These are phyloP conservation scores for Cladophialophora yegresii DNA, from an alignment of 2,329 filamentous ascomycete species.

Conservation along the genomic window DNA sequence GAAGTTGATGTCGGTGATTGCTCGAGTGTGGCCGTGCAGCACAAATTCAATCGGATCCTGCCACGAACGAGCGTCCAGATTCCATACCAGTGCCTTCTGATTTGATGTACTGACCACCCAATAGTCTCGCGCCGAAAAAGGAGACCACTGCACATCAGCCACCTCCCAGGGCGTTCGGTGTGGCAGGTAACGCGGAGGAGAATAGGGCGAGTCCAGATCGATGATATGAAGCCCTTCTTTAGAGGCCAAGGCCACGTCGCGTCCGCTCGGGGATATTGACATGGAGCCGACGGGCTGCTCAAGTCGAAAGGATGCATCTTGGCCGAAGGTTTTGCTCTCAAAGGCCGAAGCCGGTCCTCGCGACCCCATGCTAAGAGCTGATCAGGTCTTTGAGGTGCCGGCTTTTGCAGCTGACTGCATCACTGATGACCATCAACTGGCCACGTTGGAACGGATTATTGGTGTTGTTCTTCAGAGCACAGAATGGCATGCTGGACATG, in stretches of 20 bases:
- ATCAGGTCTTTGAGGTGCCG: neutral
- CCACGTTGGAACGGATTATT: neutral
- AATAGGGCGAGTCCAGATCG: constrained; percentile 86
- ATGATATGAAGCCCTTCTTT: constrained; percentile 88
- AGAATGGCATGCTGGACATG: constrained; percentile 4
- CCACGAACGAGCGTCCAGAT: constrained; percentile 69
- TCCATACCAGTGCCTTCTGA: constrained; percentile 92
- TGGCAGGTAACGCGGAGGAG: constrained; percentile 78
- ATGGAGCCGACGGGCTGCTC: constrained; percentile 80
- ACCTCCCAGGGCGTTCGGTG: constrained; percentile 93
- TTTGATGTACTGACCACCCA: constrained; percentile 96
- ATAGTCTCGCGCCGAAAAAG: constrained; percentile 82
- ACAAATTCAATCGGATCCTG: constrained; percentile 87
- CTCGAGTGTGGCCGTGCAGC: constrained; percentile 78
- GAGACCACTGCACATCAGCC: constrained; percentile 95
- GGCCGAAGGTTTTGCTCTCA: constrained; percentile 84
- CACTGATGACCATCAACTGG: neutral
- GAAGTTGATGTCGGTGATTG: constrained; percentile 96
- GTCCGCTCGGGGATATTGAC: constrained; percentile 86
- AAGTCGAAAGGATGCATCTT: constrained; percentile 80
- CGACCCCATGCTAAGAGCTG: constrained; percentile 37
- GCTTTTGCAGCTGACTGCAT: neutral
- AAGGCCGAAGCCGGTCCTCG: constrained; percentile 60
- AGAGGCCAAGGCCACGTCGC: constrained; percentile 86
- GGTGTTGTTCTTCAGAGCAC: neutral